These are phyloP conservation scores for Kodamaea hsintzibuensis DNA, from an alignment of 805 yeast genomes.

Conservation along the genomic window DNA sequence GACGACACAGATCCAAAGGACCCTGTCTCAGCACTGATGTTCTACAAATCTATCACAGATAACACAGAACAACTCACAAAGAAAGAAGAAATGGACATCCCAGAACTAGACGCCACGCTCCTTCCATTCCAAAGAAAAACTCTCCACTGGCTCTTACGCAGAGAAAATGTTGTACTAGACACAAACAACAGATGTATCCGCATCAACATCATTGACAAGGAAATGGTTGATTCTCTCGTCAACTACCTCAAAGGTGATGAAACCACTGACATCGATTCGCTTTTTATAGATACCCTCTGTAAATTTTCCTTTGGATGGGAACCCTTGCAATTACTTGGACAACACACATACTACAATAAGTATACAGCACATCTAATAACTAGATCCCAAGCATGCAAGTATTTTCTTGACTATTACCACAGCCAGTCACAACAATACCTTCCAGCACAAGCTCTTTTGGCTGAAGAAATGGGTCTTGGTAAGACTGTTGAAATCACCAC, in stretches of 20 bases:
- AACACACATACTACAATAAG: slow-evolving; percentile 34
- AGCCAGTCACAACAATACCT: slow-evolving; percentile 16
- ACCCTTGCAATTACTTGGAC: background rate
- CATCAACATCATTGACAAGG: slow-evolving; percentile 17
- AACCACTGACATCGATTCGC: slow-evolving; percentile 14
- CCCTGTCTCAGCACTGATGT: slow-evolving; percentile 33
- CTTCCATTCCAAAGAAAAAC: slow-evolving; percentile 55
- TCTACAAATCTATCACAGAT: slow-evolving; percentile 52
- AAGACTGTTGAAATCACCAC: slow-evolving; percentile 86
- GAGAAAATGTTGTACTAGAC: slow-evolving; percentile 47
- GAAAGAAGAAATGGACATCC: slow-evolving; percentile 30
- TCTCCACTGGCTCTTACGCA: slow-evolving; percentile 54
- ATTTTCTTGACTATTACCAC: slow-evolving; percentile 26
- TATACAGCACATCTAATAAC: slow-evolving; percentile 20
- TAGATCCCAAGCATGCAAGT: slow-evolving; percentile 10
- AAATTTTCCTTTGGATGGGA: slow-evolving; percentile 56
- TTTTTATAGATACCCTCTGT: slow-evolving; percentile 36
- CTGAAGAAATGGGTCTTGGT: slow-evolving; percentile 98
- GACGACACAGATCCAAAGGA: background rate
- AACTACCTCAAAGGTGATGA: background rate
- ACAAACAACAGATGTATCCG: slow-evolving; percentile 21
- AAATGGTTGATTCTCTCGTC: slow-evolving; percentile 11
- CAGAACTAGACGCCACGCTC: slow-evolving; percentile 45
- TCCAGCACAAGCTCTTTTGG: slow-evolving; percentile 66
- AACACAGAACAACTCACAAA: slow-evolving; percentile 34